Base-by-base conservation (phyloP, 306 rosid species). In the Castanopsis chinensis region DNA sequence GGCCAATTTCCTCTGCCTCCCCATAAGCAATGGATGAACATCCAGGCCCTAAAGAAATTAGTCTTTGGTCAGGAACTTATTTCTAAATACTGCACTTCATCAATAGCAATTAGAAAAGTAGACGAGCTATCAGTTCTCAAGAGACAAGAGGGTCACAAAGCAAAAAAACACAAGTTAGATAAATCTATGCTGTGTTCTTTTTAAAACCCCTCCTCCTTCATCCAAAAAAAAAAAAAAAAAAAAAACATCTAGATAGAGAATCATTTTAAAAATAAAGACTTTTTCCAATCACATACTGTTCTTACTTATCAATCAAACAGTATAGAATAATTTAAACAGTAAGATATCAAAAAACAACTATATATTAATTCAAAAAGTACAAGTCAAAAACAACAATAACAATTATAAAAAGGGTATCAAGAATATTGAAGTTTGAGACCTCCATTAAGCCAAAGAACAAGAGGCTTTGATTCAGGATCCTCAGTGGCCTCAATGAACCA, bases 1-100 rank as follows among this genome's bases (percentile, higher is more conserved):
- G 97, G 15, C 98, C 97, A 78, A 92, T 81, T 86, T 94, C 98
- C 79, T 92, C 98, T 30, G 98, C 92, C 81, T 88, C 88, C 2
- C 98, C 97, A 28, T 15, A 92, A 76, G 94, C 98, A 81, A 92
- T 89, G 58, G 97, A 94, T 30, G 98, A 94, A 81, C 98, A 94
- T 51, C 98, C 98, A 78, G 98, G 98, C 41, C 98, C 98, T 93
- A 45, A 56, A 77, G 53, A 77, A 82, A 23, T n/a, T 56, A 80
- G 19, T 51, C 72, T 56, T 43, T 32, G 25, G 27, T 55, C 63
- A 43, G 33, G 74, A 77, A 53, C 79, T 23, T 21, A 56, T 23
- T 67, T 45, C 76, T 43, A 69, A 68, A 68, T 21, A 23, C 25
- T 18, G 72, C 1, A 32, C 7, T 3, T 10, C 27, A 58, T 17